Evolutionary conservation across 2,329 filamentous ascomycete genomes (phyloP).

Genomic region (Aspergillus ustus): DNA sequence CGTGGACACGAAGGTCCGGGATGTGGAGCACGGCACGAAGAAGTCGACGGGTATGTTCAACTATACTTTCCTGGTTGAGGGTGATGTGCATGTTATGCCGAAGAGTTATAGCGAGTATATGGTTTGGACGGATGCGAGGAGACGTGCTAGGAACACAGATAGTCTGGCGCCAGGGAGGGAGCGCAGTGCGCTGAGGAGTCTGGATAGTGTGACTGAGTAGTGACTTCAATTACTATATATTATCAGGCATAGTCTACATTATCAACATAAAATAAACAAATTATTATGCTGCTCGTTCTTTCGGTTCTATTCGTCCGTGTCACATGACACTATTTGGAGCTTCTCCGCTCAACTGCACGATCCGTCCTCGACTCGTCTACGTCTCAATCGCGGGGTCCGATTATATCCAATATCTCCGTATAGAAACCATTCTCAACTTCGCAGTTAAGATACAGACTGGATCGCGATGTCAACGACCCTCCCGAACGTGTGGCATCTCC

Average conservation of each 20-base stretch:
- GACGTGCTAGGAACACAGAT: conserved; percentile 59
- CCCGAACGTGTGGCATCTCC: conserved; percentile 81
- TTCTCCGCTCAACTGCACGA: conserved; percentile 18
- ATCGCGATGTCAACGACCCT: conserved; percentile 44
- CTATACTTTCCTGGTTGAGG: conserved; percentile 72
- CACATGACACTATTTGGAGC: conserved; percentile 18
- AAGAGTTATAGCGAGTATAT: conserved; percentile 67
- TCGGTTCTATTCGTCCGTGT: neutral
- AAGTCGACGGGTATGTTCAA: conserved; percentile 76
- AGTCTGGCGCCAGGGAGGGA: conserved; percentile 45
- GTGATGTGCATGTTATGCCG: conserved; percentile 69
- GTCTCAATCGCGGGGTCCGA: neutral
- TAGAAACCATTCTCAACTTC: neutral
- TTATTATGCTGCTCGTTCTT: neutral
- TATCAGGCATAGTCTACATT: conserved; percentile 1
- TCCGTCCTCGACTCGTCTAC: neutral
- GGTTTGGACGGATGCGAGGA: conserved; percentile 66
- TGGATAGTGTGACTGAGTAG: conserved; percentile 48
- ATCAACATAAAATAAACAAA: neutral
- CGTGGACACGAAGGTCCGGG: conserved; percentile 72
- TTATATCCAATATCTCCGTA: neutral
- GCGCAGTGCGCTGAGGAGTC: conserved; percentile 37
- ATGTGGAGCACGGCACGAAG: conserved; percentile 71
- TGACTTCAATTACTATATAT: neutral
- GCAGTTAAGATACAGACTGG: neutral